Evolutionary conservation across 2,329 filamentous ascomycete species (phyloP).

Genomic region (Cladophialophora chaetospira): DNA sequence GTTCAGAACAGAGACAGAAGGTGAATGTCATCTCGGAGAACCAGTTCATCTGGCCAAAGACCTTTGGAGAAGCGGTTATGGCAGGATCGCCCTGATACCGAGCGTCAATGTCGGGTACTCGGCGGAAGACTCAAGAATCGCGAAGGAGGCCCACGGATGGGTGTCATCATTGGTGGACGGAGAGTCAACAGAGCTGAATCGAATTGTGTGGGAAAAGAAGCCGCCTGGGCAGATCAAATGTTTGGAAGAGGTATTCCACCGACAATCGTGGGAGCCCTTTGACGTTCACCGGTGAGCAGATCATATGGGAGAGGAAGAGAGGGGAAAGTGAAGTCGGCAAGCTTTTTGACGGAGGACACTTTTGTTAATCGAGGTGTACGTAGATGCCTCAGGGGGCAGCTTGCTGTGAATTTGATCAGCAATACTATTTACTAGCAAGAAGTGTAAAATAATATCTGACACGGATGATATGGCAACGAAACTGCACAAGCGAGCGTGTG

Average conservation of each 20-base stretch:
- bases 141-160: conserved; percentile 57
- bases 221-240: conserved; percentile 34
- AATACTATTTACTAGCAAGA: too few relatives aligned
- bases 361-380: too few relatives aligned
- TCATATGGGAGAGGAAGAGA: too few relatives aligned
- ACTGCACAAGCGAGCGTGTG: too few relatives aligned
- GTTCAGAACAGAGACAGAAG: conserved; percentile 47
- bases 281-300: conserved; percentile 2
- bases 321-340: too few relatives aligned
- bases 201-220: conserved; percentile 30
- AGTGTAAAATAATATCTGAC: too few relatives aligned
- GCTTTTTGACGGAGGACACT: too few relatives aligned
- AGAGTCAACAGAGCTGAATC: conserved; percentile 17
- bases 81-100: conserved; percentile 59
- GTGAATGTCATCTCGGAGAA: conserved; percentile 59
- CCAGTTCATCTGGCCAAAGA: conserved; percentile 61
- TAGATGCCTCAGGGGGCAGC: too few relatives aligned
- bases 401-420: too few relatives aligned
- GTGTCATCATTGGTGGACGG: conserved; percentile 32
- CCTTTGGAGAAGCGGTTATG: conserved; percentile 53
- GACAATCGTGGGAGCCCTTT: conserved; percentile 18
- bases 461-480: too few relatives aligned
- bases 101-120: conserved; percentile 59
- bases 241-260: conserved; percentile 10
- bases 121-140: conserved; percentile 46